Evolutionary conservation across 2,329 filamentous ascomycete genomes (phyloP).

Genomic region (Talaromyces funiculosus): DNA sequence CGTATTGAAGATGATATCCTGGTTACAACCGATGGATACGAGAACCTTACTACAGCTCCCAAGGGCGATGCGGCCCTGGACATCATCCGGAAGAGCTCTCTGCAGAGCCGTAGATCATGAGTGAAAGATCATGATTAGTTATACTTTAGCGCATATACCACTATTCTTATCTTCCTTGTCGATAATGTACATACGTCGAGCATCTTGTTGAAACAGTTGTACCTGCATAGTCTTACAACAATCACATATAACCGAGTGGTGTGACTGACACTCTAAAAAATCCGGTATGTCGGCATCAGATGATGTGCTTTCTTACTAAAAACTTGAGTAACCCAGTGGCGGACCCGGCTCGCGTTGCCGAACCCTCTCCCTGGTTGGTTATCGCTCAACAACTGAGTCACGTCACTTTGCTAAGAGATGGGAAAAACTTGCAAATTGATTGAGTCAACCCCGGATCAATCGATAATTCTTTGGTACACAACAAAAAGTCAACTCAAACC

Average conservation of each 20-base stretch:
- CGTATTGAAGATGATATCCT: slow-evolving; percentile 57
- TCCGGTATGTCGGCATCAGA: not conserved
- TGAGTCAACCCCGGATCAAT: not conserved
- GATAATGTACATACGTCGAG: not conserved
- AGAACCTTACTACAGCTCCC: slow-evolving; percentile 67
- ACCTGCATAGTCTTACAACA: not conserved
- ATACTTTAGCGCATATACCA: too few species aligned
- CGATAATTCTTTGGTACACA: not conserved
- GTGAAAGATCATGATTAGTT: too few species aligned
- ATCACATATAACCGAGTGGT: not conserved
- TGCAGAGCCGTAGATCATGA: not conserved
- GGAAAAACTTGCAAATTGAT: not conserved
- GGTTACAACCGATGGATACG: slow-evolving; percentile 61
- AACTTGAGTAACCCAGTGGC: not conserved
- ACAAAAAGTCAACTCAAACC: not conserved
- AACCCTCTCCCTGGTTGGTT: not conserved
- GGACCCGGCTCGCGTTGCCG: not conserved
- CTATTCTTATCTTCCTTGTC: not conserved
- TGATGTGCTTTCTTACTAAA: not conserved
- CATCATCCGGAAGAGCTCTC: slow-evolving; percentile 27
- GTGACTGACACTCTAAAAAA: not conserved
- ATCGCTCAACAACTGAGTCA: not conserved
- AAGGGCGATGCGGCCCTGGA: slow-evolving; percentile 56
- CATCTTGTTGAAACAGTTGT: not conserved
- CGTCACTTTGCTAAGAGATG: not conserved